These are phyloP conservation scores for Amauroascus verrucosus DNA, from an alignment of 2,329 filamentous ascomycete genomes.

Conservation along the genomic window DNA sequence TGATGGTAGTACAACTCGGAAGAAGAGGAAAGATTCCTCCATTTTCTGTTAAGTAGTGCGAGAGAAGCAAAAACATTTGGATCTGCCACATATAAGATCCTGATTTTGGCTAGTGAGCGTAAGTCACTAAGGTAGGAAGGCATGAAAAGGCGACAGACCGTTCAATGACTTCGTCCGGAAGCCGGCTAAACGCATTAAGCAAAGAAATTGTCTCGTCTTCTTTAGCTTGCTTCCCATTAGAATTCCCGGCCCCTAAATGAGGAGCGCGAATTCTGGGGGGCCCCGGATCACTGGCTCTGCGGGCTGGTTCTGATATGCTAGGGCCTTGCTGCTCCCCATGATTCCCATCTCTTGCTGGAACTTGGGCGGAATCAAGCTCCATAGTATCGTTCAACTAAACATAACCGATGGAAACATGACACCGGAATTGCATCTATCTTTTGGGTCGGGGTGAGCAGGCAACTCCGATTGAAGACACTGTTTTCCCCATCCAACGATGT, in stretches of 20 bases:
- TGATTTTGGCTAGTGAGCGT: conserved; percentile 20
- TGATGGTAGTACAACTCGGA: conserved; percentile 39
- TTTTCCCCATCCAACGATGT: not conserved
- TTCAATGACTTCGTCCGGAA: conserved; percentile 14
- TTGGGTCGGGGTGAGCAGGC: not conserved
- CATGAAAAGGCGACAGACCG: conserved; percentile 9
- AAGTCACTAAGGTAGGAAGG: not conserved
- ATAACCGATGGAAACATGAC: conserved; percentile 1
- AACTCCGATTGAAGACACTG: not conserved
- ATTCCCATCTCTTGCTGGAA: conserved; percentile 12
- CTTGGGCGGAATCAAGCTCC: conserved; percentile 13
- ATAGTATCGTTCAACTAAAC: conserved; percentile 14
- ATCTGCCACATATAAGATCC: conserved; percentile 40
- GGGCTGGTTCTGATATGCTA: not conserved
- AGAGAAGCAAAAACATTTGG: conserved; percentile 40
- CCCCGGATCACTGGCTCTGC: conserved; percentile 2
- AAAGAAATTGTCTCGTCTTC: not conserved
- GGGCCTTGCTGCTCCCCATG: conserved; percentile 1
- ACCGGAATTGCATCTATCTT: not conserved
- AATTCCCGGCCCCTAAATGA: not conserved
- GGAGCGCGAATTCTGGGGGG: not conserved
- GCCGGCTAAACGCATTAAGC: conserved; percentile 8
- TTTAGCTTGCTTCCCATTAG: not conserved
- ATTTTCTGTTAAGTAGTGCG: conserved; percentile 36
- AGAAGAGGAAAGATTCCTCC: conserved; percentile 36